phyloP scores from a whole-genome alignment of 2,329 filamentous ascomycete species.

The Trichophyton simii region DNA sequence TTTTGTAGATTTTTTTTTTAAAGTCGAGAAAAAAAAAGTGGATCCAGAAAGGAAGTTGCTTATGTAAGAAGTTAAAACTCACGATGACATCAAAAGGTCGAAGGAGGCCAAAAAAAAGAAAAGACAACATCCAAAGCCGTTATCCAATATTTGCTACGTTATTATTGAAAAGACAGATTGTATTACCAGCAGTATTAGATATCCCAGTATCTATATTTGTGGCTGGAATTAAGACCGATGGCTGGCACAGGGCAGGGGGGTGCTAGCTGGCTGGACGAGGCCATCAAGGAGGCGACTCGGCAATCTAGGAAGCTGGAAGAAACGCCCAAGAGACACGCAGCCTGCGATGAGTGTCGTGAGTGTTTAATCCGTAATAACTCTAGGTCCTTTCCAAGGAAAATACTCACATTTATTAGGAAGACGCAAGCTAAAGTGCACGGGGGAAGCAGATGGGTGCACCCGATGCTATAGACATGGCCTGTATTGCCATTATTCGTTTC shows the following conservation, averaged over 20 bases:
- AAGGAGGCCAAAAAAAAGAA: neutral
- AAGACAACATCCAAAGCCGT: neutral
- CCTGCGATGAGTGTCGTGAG: slow-evolving; percentile 40
- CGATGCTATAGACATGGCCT: slow-evolving; percentile 33
- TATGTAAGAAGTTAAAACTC: neutral
- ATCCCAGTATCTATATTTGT: neutral
- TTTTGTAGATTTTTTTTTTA: slow-evolving; percentile 2
- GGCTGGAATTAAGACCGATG: neutral
- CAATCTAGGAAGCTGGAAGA: slow-evolving; percentile 1
- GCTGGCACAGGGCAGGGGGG: neutral
- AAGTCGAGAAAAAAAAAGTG: neutral
- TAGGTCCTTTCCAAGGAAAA: neutral
- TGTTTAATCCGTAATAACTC: neutral
- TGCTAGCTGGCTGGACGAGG: neutral
- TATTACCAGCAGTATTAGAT: neutral
- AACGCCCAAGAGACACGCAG: slow-evolving; percentile 32
- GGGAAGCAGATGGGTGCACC: slow-evolving; percentile 31
- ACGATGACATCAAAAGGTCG: neutral
- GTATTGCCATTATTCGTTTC: slow-evolving; percentile 34
- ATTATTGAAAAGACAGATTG: too few relatives aligned
- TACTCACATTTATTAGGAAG: slow-evolving; percentile 24
- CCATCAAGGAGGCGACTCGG: slow-evolving; percentile 12
- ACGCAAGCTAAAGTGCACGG: slow-evolving; percentile 38
- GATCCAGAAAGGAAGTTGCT: neutral
- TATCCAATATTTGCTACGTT: too few relatives aligned